A percentile compares a stretch with the other conserved stretches of the same genome.
Conservation (phyloP, 257 asterid species). For the Gentiana straminea region DNA sequence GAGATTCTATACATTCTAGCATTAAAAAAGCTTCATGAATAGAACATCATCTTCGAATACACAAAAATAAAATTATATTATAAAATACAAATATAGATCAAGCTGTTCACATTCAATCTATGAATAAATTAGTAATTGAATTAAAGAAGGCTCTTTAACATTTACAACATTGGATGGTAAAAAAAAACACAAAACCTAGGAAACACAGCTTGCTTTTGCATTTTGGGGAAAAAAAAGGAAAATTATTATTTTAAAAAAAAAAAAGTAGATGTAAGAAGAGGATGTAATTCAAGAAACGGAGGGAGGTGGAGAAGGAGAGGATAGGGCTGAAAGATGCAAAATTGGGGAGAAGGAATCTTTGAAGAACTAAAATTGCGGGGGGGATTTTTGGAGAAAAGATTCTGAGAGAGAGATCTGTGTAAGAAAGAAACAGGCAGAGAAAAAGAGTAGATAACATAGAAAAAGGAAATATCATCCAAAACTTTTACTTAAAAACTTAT, state of each 20-base stretch:
- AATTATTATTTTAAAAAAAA: not conserved
- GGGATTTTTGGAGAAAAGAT: constrained; percentile 15
- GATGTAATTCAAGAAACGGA: constrained; percentile 5
- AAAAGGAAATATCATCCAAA: not conserved
- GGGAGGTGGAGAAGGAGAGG: constrained; percentile 1
- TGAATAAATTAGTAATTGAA: constrained; percentile 12
- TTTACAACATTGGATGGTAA: constrained; percentile 2
- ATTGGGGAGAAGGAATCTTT: constrained; percentile 13
- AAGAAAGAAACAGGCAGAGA: constrained; percentile 13
- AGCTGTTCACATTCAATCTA: not conserved
- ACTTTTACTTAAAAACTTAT: not conserved
- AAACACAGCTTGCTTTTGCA: constrained; percentile 6
- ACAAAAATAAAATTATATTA: not conserved
- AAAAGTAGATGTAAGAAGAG: constrained; percentile 12
- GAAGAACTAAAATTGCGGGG: constrained; percentile 24
- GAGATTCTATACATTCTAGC: too few relatives aligned
- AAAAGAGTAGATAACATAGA: constrained; percentile 7
- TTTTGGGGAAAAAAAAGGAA: not conserved
- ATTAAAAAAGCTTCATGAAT: not conserved
- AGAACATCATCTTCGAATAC: not conserved
- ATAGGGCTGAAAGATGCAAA: not conserved
- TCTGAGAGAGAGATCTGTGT: constrained; percentile 22
- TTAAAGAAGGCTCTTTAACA: constrained; percentile 1
- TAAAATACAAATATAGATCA: not conserved
- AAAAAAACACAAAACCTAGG: constrained; percentile 6